A percentile compares a stretch with the other conserved stretches of the same genome.
Evolutionary conservation across 768 basidiomycete species (phyloP).

Genomic region (Kwoniella pini): DNA sequence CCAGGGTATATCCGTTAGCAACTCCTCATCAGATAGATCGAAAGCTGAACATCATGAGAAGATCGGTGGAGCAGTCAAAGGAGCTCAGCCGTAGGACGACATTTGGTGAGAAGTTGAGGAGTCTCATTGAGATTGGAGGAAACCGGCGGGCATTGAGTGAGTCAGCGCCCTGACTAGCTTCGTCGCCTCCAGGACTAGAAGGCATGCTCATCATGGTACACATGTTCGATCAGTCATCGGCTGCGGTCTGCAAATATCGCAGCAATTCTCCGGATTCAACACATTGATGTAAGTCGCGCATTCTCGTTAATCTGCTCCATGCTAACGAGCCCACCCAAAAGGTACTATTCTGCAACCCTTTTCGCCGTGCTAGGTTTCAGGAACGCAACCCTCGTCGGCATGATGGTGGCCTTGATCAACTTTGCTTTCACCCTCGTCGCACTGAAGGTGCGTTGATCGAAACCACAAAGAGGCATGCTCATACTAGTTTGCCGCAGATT

Average conservation of each 20-base stretch:
- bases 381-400: constrained; percentile 77
- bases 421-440: constrained; percentile 76
- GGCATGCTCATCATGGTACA: too few relatives aligned
- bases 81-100: constrained; percentile 61
- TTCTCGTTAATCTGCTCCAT: not conserved
- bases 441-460: constrained; percentile 51
- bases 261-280: constrained; percentile 83
- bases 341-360: constrained; percentile 68
- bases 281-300: constrained; percentile 60
- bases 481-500: constrained; percentile 56
- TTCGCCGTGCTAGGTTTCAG: constrained; percentile 79
- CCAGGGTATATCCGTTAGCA: constrained; percentile 70
- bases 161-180: too few relatives aligned
- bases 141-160: constrained; percentile 67
- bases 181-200: too few relatives aligned
- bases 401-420: constrained; percentile 76
- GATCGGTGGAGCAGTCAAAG: constrained; percentile 65
- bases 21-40: constrained; percentile 66
- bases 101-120: constrained; percentile 61
- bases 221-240: constrained; percentile 61
- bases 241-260: constrained; percentile 78
- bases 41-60: constrained; percentile 66
- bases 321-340: not conserved
- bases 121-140: constrained; percentile 62
- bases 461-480: not conserved